Conservation (phyloP, 495 filamentous ascomycete species). For the Hypoxylon rickii region DNA sequence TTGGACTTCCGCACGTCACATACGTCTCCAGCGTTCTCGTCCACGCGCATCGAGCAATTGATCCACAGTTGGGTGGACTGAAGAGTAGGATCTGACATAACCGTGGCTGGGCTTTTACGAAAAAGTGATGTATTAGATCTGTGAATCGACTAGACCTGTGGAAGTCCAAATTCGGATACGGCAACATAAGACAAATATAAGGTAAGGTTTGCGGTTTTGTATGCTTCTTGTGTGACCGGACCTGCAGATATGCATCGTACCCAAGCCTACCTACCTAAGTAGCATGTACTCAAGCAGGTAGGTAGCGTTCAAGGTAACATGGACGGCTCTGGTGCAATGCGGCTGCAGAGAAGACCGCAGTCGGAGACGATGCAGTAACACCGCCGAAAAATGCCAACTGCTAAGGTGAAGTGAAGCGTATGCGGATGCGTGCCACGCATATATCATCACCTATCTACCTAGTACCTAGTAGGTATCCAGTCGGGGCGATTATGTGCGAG, state of each 20-base stretch:
- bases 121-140: conserved; percentile 24
- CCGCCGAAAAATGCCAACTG: conserved; percentile 5
- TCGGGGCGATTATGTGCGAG: neutral
- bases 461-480: neutral
- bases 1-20: conserved; percentile 25
- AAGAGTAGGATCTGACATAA: conserved; percentile 26
- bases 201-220: conserved; percentile 1
- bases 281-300: conserved; percentile 10
- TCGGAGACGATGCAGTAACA: conserved; percentile 21
- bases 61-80: conserved; percentile 21
- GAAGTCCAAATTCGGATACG: conserved; percentile 4
- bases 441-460: neutral
- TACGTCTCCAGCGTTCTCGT: conserved; percentile 4
- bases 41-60: conserved; percentile 17
- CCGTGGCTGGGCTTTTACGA: conserved; percentile 4
- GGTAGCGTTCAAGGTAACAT: conserved; percentile 14
- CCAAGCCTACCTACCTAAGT: neutral
- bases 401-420: conserved; percentile 8
- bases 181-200: conserved; percentile 21
- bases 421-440: neutral
- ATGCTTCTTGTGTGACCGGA: conserved; percentile 23
- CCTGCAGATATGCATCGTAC: conserved; percentile 27
- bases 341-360: conserved; percentile 28
- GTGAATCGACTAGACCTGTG: neutral
- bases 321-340: conserved; percentile 9